phyloP scores from a whole-genome alignment of 768 basidiomycete genomes.

The Leccinum aurantiacum region DNA sequence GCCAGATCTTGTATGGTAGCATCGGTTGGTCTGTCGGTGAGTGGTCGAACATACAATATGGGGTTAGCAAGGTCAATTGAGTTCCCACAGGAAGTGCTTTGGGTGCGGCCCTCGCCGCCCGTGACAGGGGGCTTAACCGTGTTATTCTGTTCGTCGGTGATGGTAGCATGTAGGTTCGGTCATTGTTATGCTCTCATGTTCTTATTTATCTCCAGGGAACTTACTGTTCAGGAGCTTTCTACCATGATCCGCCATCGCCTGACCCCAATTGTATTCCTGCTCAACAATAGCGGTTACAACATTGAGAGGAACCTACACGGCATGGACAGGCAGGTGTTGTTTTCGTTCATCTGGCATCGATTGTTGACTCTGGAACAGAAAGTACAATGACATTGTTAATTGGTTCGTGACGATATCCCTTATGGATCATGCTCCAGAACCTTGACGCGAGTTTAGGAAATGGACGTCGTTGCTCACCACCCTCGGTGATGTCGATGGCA shows the following conservation, averaged over 20 bases:
- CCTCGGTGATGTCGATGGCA: slow-evolving; percentile 51
- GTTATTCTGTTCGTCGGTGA: slow-evolving; percentile 87
- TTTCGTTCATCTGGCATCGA: background rate
- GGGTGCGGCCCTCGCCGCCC: slow-evolving; percentile 79
- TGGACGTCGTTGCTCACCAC: slow-evolving; percentile 65
- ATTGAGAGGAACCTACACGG: slow-evolving; percentile 84
- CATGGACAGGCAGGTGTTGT: slow-evolving; percentile 42
- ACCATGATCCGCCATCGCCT: slow-evolving; percentile 75
- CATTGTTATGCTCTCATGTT: background rate
- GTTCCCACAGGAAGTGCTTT: slow-evolving; percentile 53
- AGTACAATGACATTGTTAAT: slow-evolving; percentile 83
- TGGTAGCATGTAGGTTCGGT: slow-evolving; percentile 62
- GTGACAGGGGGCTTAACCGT: slow-evolving; percentile 58
- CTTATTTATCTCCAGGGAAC: slow-evolving; percentile 48
- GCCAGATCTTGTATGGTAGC: slow-evolving; percentile 87
- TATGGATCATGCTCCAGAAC: too few relatives aligned
- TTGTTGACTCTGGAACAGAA: slow-evolving; percentile 36
- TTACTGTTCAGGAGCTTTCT: slow-evolving; percentile 80
- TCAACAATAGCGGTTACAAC: slow-evolving; percentile 83
- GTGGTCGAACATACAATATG: slow-evolving; percentile 3
- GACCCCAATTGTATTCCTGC: slow-evolving; percentile 80
- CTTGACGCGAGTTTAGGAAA: slow-evolving; percentile 40
- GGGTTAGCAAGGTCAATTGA: background rate
- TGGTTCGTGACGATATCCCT: slow-evolving; percentile 45
- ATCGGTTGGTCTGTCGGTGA: slow-evolving; percentile 88